Conservation (phyloP, 768 basidiomycete genomes). For the Suillus luteus region DNA sequence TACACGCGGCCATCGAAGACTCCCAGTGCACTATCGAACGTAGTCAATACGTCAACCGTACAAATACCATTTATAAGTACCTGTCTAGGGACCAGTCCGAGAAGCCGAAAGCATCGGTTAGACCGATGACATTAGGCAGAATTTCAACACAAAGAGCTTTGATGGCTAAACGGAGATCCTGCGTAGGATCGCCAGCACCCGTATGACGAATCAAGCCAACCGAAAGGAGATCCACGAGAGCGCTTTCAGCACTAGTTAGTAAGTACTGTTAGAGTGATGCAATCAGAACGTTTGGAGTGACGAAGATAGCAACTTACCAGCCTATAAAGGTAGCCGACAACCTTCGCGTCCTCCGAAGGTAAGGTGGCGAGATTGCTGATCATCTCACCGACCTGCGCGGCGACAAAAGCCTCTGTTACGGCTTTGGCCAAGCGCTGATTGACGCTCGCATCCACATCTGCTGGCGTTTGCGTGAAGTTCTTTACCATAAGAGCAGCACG, state of each 20-base stretch:
- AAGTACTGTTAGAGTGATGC: conserved; percentile 49
- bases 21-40: conserved; percentile 53
- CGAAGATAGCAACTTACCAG: conserved; percentile 25
- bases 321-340: conserved; percentile 27
- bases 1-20: conserved; percentile 67
- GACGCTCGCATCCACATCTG: conserved; percentile 50
- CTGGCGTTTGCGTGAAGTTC: conserved; percentile 38
- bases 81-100: conserved; percentile 76
- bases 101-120: conserved; percentile 75
- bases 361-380: conserved; percentile 36
- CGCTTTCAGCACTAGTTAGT: conserved; percentile 55
- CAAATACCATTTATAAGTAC: conserved; percentile 31
- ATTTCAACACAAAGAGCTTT: conserved; percentile 49
- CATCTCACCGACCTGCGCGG: conserved; percentile 51
- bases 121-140: conserved; percentile 63
- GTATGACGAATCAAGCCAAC: conserved; percentile 44
- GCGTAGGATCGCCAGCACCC: conserved; percentile 43
- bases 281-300: background rate
- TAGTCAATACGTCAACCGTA: background rate
- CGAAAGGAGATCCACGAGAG: conserved; percentile 60
- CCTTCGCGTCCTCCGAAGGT: conserved; percentile 19
- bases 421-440: conserved; percentile 62
- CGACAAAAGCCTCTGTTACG: conserved; percentile 71
- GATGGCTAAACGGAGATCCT: conserved; percentile 52
- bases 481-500: conserved; percentile 64